Evolutionary conservation across 2,329 filamentous ascomycete genomes (phyloP).

Genomic region (Phyllosticta ampelicida): DNA sequence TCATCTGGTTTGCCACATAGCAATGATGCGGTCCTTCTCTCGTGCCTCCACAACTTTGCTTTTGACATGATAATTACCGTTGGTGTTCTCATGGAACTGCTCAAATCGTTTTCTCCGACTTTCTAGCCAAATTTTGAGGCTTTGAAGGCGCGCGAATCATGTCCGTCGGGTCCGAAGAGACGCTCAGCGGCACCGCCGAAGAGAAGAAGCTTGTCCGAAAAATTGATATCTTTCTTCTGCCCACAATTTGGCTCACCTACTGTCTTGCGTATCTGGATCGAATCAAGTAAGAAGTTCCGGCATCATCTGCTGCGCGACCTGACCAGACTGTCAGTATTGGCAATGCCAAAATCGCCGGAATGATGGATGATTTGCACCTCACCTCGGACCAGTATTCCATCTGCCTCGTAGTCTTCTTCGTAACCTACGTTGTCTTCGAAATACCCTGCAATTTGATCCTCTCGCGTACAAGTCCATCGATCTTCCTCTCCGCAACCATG

Average conservation of each 20-base stretch:
- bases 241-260: conserved; percentile 42
- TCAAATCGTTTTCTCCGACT: neutral
- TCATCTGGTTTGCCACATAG: neutral
- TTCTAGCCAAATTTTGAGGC: neutral
- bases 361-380: conserved; percentile 37
- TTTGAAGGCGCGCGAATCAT: neutral
- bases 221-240: conserved; percentile 35
- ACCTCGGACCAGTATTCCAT: conserved; percentile 41
- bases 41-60: neutral
- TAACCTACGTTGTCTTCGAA: conserved; percentile 43
- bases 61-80: neutral
- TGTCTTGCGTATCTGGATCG: conserved; percentile 38
- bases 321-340: conserved; percentile 28
- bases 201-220: conserved; percentile 36
- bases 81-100: neutral
- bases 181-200: conserved; percentile 19
- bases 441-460: conserved; percentile 46
- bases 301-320: neutral
- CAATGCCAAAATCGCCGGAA: conserved; percentile 43
- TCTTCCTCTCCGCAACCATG: conserved; percentile 44
- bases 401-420: conserved; percentile 44
- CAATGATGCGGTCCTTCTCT: conserved; percentile 14
- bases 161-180: neutral
- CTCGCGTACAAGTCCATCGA: conserved; percentile 36
- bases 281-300: conserved; percentile 20